Conservation (phyloP, 176 grass and related monocot genomes). For the Triticum turgidum region DNA sequence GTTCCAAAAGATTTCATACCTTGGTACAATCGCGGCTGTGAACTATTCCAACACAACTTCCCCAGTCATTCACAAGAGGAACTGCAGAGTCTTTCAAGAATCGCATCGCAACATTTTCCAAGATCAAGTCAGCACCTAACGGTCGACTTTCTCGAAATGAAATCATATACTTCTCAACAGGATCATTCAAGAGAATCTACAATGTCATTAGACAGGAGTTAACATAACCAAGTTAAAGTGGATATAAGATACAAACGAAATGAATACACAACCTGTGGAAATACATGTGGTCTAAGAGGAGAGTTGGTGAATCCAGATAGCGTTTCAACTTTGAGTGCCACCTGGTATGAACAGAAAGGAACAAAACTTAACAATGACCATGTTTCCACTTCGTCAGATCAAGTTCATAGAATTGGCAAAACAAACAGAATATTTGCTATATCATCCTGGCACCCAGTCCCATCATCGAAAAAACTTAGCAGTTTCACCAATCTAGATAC, state of each 20-base stretch:
- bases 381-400: conserved; percentile 13
- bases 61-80: conserved; percentile 88
- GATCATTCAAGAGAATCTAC: conserved; percentile 83
- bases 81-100: conserved; percentile 65
- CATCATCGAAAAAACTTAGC: neutral
- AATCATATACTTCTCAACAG: conserved; percentile 89
- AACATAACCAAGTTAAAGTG: conserved; percentile 2
- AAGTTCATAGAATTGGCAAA: neutral
- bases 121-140: conserved; percentile 52
- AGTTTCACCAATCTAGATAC: conserved; percentile 14
- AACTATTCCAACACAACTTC: conserved; percentile 80
- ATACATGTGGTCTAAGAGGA: conserved; percentile 53
- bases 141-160: conserved; percentile 68
- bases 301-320: conserved; percentile 77
- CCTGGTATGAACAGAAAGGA: conserved; percentile 48
- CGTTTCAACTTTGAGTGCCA: conserved; percentile 78
- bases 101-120: conserved; percentile 61
- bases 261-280: conserved; percentile 56
- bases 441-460: neutral
- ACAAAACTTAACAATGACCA: neutral
- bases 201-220: conserved; percentile 21
- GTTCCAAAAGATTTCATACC: conserved; percentile 44
- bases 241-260: conserved; percentile 8
- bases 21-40: conserved; percentile 63
- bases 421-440: neutral